These are phyloP conservation scores for Rutstroemia sp. DNA, from an alignment of 2,329 filamentous ascomycete genomes.

Conservation along the genomic window DNA sequence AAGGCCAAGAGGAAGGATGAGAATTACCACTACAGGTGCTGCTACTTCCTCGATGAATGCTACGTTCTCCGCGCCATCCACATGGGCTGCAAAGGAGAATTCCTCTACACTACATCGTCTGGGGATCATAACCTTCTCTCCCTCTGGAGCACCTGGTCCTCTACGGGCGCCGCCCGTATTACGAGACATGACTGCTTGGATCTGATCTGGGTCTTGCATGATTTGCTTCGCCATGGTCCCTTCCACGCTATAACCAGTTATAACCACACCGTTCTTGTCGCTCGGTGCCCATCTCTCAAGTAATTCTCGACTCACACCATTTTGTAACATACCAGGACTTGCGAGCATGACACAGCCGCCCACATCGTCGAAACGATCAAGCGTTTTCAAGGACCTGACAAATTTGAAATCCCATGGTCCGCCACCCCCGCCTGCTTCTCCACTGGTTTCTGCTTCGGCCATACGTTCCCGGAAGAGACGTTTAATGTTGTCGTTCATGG, in stretches of 20 bases:
- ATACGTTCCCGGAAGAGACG: slow-evolving; percentile 87
- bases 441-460: slow-evolving; percentile 78
- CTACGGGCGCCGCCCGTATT: slow-evolving; percentile 56
- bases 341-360: slow-evolving; percentile 96
- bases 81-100: slow-evolving; percentile 92
- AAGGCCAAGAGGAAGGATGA: not conserved
- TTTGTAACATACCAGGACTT: slow-evolving; percentile 96
- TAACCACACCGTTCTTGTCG: slow-evolving; percentile 95
- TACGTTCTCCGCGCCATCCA: slow-evolving; percentile 90
- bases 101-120: slow-evolving; percentile 89
- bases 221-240: slow-evolving; percentile 97
- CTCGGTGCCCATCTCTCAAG: slow-evolving; percentile 94
- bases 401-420: slow-evolving; percentile 96
- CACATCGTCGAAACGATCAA: slow-evolving; percentile 93
- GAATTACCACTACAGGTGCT: slow-evolving; percentile 83
- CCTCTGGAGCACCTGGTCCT: slow-evolving; percentile 51
- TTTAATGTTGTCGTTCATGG: slow-evolving; percentile 99
- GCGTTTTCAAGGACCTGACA: slow-evolving; percentile 82
- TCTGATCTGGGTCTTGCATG: slow-evolving; percentile 89
- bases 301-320: slow-evolving; percentile 85
- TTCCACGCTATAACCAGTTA: slow-evolving; percentile 97
- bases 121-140: slow-evolving; percentile 87
- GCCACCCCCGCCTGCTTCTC: slow-evolving; percentile 66
- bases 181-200: slow-evolving; percentile 85
- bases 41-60: slow-evolving; percentile 94